Conservation (phyloP, 1,284 basidiomycete species). For the Exsudoporus floridanus region DNA sequence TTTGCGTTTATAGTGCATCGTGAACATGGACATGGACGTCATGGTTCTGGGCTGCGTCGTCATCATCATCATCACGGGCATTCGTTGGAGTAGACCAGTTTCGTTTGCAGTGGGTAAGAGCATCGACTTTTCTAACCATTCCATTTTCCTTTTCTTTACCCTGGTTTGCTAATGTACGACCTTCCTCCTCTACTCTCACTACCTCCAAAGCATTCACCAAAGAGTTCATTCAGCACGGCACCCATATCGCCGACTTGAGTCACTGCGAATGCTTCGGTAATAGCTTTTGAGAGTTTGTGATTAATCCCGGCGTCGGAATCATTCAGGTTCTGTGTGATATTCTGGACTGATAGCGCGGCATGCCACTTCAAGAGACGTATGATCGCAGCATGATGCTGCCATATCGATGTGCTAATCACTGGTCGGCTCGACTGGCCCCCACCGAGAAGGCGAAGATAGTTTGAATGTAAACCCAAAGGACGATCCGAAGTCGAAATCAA, state of each 20-base stretch:
- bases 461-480: slow-evolving; percentile 48
- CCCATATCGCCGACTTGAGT: slow-evolving; percentile 52
- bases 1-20: slow-evolving; percentile 12
- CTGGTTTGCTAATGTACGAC: background rate
- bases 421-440: slow-evolving; percentile 15
- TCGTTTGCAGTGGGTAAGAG: slow-evolving; percentile 24
- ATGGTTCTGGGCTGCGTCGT: slow-evolving; percentile 15
- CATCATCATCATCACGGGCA: slow-evolving; percentile 5
- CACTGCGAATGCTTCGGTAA: slow-evolving; percentile 69
- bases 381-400: slow-evolving; percentile 25
- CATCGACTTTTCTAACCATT: background rate
- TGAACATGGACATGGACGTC: slow-evolving; percentile 4
- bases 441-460: slow-evolving; percentile 53
- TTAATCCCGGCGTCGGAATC: slow-evolving; percentile 52
- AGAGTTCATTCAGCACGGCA: slow-evolving; percentile 32
- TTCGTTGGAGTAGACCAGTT: slow-evolving; percentile 13
- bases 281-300: slow-evolving; percentile 57
- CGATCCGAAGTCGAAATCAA: slow-evolving; percentile 22
- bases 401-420: slow-evolving; percentile 7
- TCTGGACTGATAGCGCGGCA: slow-evolving; percentile 57
- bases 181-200: too few species aligned
- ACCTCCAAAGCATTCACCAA: slow-evolving; percentile 18
- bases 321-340: slow-evolving; percentile 40
- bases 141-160: background rate
- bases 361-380: slow-evolving; percentile 59